phyloP scores from a whole-genome alignment of 352 stramenopile species.

The Globisporangium spinosum region DNA sequence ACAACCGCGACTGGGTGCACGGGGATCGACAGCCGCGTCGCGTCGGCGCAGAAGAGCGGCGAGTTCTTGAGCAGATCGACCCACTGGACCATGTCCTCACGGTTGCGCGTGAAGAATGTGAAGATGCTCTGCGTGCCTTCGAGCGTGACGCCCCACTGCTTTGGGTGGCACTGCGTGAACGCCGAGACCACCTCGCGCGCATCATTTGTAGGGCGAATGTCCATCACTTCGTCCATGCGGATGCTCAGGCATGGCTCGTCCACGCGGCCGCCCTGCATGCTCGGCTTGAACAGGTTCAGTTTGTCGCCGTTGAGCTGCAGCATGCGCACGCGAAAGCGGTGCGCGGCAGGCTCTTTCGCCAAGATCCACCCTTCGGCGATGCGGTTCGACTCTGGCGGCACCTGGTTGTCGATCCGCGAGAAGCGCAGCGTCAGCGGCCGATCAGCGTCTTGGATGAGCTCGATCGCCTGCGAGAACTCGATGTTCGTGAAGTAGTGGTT shows the following conservation, averaged over 20 bases:
- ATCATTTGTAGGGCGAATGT: slow-evolving; percentile 83
- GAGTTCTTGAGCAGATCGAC: slow-evolving; percentile 87
- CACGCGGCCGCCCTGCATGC: slow-evolving; percentile 67
- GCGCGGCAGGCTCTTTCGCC: slow-evolving; percentile 72
- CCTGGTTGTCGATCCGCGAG: slow-evolving; percentile 58
- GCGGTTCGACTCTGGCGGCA: slow-evolving; percentile 33
- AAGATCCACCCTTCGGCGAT: slow-evolving; percentile 84
- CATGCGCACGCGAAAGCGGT: slow-evolving; percentile 79
- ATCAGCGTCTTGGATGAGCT: slow-evolving; percentile 63
- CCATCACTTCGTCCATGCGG: slow-evolving; percentile 79
- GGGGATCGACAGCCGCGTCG: slow-evolving; percentile 65
- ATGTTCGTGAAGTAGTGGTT: slow-evolving; percentile 87
- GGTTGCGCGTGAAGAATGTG: slow-evolving; percentile 80
- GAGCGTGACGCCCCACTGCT: slow-evolving; percentile 82
- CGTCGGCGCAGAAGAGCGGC: slow-evolving; percentile 58
- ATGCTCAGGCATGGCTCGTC: slow-evolving; percentile 71
- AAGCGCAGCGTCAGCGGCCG: slow-evolving; percentile 82
- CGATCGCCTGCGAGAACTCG: slow-evolving; percentile 73
- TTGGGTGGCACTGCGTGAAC: slow-evolving; percentile 81
- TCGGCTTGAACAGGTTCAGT: slow-evolving; percentile 82
- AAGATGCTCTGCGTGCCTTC: slow-evolving; percentile 81
- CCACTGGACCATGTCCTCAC: slow-evolving; percentile 81
- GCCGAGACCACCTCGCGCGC: slow-evolving; percentile 68
- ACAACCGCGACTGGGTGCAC: slow-evolving; percentile 79
- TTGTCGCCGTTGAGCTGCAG: slow-evolving; percentile 77